Base-by-base conservation (phyloP, 306 rosid species). In the Citrullus mucosospermus region DNA sequence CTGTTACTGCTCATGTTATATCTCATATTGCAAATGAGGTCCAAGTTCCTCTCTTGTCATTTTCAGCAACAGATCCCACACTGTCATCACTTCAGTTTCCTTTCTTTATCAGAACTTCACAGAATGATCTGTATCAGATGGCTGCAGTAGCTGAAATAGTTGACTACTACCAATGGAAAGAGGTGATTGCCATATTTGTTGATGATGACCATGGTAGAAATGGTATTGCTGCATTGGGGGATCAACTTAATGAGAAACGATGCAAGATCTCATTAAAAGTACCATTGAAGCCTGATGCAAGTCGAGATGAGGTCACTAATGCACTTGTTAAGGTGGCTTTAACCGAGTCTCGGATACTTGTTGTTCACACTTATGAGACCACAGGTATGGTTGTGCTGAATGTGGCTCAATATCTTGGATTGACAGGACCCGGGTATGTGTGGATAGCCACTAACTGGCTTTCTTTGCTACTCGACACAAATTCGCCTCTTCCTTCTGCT, bases 191-290 rank as follows among this genome's bases (percentile, higher is more conserved):
- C 62, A 82, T 96, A 75, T 96, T 89, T 68, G 84, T 77, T 32
- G 99, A 96, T 82, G 98, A 96, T 79, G 99, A 93, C 43, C 75
- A 90, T 22, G 99, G 98, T 50, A 92, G 99, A 86, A 93, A 93
- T 22, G 99, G 98, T 50, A 93, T 96, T 5, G 12, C 84, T 6
- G 90, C 91, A 9, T 78, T 93, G 78, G 96, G 93, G 3, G 93
- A 91, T 77, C 83, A 86, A 82, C 99, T 96, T 25, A 88, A 91
- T 1, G 89, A 91, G 90, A 91, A 72, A 82, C 93, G 99, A 32
- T 86, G 94, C 70, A 91, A 80, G 87, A 92, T 96, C 82, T 92
- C 99, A 5, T 86, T 74, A 68, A 96, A 93, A 84, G 98, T 96
- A 4, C 92, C 98, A 48, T 55, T 96, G 85, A 82, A 82, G 18